A percentile compares a stretch with the other conserved stretches of the same genome.
phyloP scores from a whole-genome alignment of 73 alveolate species.

The Stentor roeselii region DNA sequence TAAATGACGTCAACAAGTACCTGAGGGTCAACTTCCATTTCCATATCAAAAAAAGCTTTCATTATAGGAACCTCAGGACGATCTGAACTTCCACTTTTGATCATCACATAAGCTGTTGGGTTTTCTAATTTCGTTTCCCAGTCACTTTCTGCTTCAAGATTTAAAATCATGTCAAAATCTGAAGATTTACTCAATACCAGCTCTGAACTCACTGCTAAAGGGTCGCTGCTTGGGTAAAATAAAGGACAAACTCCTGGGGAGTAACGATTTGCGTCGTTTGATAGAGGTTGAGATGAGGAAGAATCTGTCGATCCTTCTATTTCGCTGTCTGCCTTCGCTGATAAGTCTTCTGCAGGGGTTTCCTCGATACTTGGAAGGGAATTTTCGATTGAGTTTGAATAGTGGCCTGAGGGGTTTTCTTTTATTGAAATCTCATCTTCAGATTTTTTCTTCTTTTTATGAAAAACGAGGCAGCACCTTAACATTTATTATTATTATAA shows the following conservation, averaged over 20 bases:
- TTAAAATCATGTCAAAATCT: background rate
- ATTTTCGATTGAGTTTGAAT: background rate
- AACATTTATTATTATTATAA: too few species aligned
- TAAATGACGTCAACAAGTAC: background rate
- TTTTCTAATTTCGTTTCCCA: background rate
- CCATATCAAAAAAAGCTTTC: constrained; percentile 24
- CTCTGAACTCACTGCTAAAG: background rate
- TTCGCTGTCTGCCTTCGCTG: background rate
- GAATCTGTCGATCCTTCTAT: background rate
- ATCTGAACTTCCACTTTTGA: background rate
- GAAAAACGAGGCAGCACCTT: background rate
- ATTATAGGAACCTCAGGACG: background rate
- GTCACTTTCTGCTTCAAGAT: constrained; percentile 7
- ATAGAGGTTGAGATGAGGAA: background rate
- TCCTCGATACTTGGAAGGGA: background rate
- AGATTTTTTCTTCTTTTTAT: background rate
- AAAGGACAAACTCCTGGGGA: background rate
- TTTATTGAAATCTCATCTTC: background rate
- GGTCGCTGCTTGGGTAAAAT: background rate
- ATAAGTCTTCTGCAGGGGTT: background rate
- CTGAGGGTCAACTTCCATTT: background rate
- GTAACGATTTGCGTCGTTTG: background rate
- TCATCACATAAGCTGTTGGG: background rate
- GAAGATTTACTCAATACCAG: background rate
- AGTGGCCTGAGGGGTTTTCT: background rate